Evolutionary conservation across 768 basidiomycete species (phyloP).

Genomic region (Vararia minispora): DNA sequence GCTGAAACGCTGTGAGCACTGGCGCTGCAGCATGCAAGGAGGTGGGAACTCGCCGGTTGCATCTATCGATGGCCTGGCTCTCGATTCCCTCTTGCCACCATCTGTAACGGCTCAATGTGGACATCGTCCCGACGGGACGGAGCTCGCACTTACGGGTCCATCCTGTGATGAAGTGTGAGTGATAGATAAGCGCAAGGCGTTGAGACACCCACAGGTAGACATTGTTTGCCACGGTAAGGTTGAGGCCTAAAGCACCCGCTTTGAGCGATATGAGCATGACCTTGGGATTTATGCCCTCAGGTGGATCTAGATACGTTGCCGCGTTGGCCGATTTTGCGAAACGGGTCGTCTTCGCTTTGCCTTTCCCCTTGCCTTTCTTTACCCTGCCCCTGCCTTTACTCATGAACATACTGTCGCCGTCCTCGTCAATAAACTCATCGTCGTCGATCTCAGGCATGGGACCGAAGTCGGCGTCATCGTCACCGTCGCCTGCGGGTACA

Average conservation of each 20-base stretch:
- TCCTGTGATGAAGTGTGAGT: constrained; percentile 28
- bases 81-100: constrained; percentile 88
- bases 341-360: constrained; percentile 17
- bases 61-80: constrained; percentile 73
- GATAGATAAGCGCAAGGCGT: neutral
- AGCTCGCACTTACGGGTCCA: constrained; percentile 64
- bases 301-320: too few relatives aligned
- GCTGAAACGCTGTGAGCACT: constrained; percentile 16
- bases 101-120: constrained; percentile 28
- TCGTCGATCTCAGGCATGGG: constrained; percentile 19
- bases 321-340: constrained; percentile 1
- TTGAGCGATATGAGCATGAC: constrained; percentile 86
- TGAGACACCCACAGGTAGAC: constrained; percentile 56
- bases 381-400: constrained; percentile 16
- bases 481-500: constrained; percentile 4
- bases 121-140: too few relatives aligned
- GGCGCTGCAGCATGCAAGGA: too few relatives aligned
- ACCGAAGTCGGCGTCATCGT: constrained; percentile 11
- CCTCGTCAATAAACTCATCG: constrained; percentile 20
- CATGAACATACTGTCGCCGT: neutral
- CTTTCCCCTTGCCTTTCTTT: constrained; percentile 19
- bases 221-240: constrained; percentile 84
- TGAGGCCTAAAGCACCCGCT: constrained; percentile 73
- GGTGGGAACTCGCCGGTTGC: constrained; percentile 38
- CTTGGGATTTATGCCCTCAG: constrained; percentile 45